Base-by-base conservation (phyloP, 78 protist genomes). In the Monosiga brevicollis region DNA sequence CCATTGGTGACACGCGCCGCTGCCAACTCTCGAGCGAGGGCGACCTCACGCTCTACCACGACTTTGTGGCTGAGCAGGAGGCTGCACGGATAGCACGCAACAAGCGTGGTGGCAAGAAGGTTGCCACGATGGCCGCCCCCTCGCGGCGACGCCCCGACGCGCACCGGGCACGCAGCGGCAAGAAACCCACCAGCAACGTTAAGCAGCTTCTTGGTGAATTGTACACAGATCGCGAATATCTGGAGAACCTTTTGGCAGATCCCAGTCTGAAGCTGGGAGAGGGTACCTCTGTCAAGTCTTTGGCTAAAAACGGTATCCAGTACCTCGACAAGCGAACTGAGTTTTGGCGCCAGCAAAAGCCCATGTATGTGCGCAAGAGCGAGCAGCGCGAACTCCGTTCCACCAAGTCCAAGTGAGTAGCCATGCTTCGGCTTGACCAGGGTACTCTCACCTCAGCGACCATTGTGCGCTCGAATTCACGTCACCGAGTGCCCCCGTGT, bases 311-410 rank as follows among this genome's bases (percentile, higher is more conserved):
- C 34, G 75, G 85, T 22, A 26, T 82, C 37, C 22, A 40, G 42
- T 82, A 42, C 73, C 55, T 82, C n/a, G 85, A 82, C 2, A 34
- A 42, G 42, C 32, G 85, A 0, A 73, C 49, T 10, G 85, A 82
- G 85, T 82, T 82, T 74, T 82, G 85, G 85, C 20, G 79, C 23
- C 85, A 82, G 79, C 85, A 82, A 39, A 80, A 70, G 83, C 83
- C 73, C 26, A 6, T 77, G 29, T 77, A 42, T 36, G 42, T 6
- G 40, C 80, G 70, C 35, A 6, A 40, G 71, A 3, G 3, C 26
- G 80, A 42, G 38, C 54, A 34, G 22, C n/a, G n/a, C n/a, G n/a
- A n/a, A n/a, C n/a, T n/a, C n/a, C n/a, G n/a, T n/a, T n/a, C n/a
- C n/a, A n/a, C n/a, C n/a, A n/a, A n/a, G n/a, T n/a, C n/a, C n/a